Evolutionary conservation across 257 asterid genomes (phyloP).

Genomic region (Lycium ferocissimum): DNA sequence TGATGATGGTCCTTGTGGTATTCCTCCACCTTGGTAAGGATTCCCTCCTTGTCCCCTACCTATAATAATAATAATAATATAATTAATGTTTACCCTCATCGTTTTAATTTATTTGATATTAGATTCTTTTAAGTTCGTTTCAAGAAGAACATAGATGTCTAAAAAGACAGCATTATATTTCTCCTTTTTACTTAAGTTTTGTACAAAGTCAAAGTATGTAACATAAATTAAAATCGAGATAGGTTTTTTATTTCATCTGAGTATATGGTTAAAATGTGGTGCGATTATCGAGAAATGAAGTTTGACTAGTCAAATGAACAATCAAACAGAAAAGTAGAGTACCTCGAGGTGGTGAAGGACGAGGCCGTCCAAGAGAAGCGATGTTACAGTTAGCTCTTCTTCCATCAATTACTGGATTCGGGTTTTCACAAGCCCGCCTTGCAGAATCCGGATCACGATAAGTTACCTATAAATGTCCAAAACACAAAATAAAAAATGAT

Average conservation of each 20-base stretch:
- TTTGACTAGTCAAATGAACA: not conserved
- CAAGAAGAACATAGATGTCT: too few relatives aligned
- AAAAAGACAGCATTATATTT: too few relatives aligned
- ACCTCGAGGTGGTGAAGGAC: slow-evolving; percentile 89
- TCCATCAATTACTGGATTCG: slow-evolving; percentile 92
- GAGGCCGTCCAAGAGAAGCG: slow-evolving; percentile 91
- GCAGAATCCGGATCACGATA: slow-evolving; percentile 95
- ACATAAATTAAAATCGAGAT: too few relatives aligned
- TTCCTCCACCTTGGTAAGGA: slow-evolving; percentile 60
- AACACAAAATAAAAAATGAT: not conserved
- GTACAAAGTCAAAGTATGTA: too few relatives aligned
- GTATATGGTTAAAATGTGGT: not conserved
- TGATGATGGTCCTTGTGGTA: slow-evolving; percentile 60
- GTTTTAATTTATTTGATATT: not conserved
- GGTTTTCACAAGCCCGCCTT: slow-evolving; percentile 70
- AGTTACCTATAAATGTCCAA: slow-evolving; percentile 61
- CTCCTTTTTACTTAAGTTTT: too few relatives aligned
- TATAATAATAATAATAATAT: slow-evolving; percentile 16
- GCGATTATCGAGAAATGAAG: not conserved
- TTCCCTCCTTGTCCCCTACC: slow-evolving; percentile 72
- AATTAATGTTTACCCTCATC: too few relatives aligned
- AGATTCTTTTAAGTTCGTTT: too few relatives aligned
- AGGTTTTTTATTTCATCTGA: too few relatives aligned
- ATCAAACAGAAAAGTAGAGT: not conserved
- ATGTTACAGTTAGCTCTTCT: slow-evolving; percentile 94